Conservation (phyloP, 495 filamentous ascomycete species). For the Mytilinidion resinicola region DNA sequence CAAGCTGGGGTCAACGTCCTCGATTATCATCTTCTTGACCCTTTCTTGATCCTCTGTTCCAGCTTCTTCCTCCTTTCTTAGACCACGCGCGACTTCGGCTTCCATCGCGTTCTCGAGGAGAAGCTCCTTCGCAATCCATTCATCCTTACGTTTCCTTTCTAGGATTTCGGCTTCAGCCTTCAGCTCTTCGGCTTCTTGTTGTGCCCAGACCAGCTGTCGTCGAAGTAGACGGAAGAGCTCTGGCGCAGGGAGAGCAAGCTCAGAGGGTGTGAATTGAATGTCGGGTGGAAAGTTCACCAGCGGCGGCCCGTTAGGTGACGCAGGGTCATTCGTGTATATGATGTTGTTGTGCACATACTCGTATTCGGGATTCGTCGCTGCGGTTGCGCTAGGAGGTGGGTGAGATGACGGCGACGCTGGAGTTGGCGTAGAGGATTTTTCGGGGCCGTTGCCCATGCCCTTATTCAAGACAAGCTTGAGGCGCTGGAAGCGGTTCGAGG, state of each 20-base stretch:
- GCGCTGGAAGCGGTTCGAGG: conserved; percentile 31
- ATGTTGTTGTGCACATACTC: conserved; percentile 36
- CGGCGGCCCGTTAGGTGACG: conserved; percentile 38
- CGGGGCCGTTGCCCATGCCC: conserved; percentile 2
- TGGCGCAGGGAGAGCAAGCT: conserved; percentile 60
- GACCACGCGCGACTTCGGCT: conserved; percentile 41
- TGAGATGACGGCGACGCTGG: conserved; percentile 22
- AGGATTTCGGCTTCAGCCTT: conserved; percentile 53
- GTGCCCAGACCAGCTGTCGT: conserved; percentile 74
- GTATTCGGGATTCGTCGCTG: conserved; percentile 14
- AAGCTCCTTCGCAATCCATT: conserved; percentile 81
- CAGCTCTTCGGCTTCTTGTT: conserved; percentile 60
- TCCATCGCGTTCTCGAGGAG: conserved; percentile 56
- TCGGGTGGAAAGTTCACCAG: conserved; percentile 49
- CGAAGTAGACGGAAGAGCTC: conserved; percentile 69
- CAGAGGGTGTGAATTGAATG: conserved; percentile 63
- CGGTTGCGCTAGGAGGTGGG: conserved; percentile 18
- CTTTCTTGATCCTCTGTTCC: conserved; percentile 39
- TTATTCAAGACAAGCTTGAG: conserved; percentile 28
- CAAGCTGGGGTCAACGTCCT: conserved; percentile 21
- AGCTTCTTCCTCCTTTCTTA: conserved; percentile 17
- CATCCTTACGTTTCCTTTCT: conserved; percentile 61
- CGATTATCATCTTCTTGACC: conserved; percentile 19
- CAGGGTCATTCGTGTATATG: conserved; percentile 33
- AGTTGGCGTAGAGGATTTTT: conserved; percentile 16